Percentiles rank a stretch among this genome's conserved stretches.
Evolutionary conservation across 2,329 filamentous ascomycete genomes (phyloP).

Genomic region (Pseudocercospora vitis): DNA sequence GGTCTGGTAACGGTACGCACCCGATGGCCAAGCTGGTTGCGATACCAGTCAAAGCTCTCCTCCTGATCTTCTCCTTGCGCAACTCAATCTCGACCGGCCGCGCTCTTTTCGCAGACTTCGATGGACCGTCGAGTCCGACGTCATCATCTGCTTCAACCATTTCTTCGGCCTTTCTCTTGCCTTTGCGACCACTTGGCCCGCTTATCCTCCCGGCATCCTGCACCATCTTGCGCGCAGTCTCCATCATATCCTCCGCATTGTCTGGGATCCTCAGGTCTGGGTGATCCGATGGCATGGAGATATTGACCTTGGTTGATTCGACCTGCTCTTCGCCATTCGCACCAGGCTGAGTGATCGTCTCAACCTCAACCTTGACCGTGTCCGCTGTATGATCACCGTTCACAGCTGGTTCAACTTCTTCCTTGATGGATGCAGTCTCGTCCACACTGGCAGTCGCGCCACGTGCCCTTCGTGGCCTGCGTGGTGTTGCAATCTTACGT

Average conservation of each 20-base stretch:
- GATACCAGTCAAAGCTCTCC: slow-evolving; percentile 80
- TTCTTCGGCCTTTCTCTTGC: slow-evolving; percentile 74
- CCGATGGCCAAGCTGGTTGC: slow-evolving; percentile 84
- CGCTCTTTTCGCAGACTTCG: slow-evolving; percentile 62
- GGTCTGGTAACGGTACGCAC: slow-evolving; percentile 62
- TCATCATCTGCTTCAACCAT: slow-evolving; percentile 55
- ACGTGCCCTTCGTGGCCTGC: slow-evolving; percentile 52
- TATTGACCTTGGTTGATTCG: slow-evolving; percentile 70
- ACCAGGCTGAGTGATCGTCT: slow-evolving; percentile 59
- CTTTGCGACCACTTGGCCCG: slow-evolving; percentile 43
- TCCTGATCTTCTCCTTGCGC: slow-evolving; percentile 82
- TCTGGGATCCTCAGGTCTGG: slow-evolving; percentile 71
- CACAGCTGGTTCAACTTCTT: slow-evolving; percentile 23
- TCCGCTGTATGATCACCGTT: slow-evolving; percentile 35
- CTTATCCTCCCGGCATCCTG: slow-evolving; percentile 63
- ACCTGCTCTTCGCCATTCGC: slow-evolving; percentile 64
- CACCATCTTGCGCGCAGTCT: slow-evolving; percentile 85
- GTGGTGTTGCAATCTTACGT: slow-evolving; percentile 53
- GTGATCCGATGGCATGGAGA: slow-evolving; percentile 69
- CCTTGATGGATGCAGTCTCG: slow-evolving; percentile 30
- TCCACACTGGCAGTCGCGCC: slow-evolving; percentile 35
- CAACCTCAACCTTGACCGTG: slow-evolving; percentile 68
- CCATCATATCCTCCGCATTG: slow-evolving; percentile 74
- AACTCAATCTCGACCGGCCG: slow-evolving; percentile 75
- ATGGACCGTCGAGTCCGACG: slow-evolving; percentile 47